phyloP scores from a whole-genome alignment of 129 eudicot genomes.

The Saussurea involucrata region DNA sequence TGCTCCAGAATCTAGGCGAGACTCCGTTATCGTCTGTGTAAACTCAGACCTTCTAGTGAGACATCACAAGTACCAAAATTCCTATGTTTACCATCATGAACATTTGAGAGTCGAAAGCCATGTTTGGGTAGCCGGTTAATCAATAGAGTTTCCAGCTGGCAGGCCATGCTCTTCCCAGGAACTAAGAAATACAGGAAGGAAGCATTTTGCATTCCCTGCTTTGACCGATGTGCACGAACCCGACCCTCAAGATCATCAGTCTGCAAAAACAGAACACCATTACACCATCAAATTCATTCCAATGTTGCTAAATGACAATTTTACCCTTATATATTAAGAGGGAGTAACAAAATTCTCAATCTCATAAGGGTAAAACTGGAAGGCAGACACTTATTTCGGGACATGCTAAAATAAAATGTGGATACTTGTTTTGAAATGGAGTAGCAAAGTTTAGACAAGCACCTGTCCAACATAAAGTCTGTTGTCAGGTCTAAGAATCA shows the following conservation, averaged over 20 bases:
- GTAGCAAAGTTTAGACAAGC: background rate
- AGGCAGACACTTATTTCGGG: background rate
- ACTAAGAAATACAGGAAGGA: slow-evolving; percentile 54
- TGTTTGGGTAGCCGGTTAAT: slow-evolving; percentile 59
- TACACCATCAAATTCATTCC: background rate
- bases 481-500: slow-evolving; percentile 73
- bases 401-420: no score
- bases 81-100: slow-evolving; percentile 72
- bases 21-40: slow-evolving; percentile 29
- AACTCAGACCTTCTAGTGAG: slow-evolving; percentile 31
- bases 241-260: slow-evolving; percentile 76
- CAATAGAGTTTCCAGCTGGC: slow-evolving; percentile 66
- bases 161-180: slow-evolving; percentile 65
- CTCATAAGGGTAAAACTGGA: background rate
- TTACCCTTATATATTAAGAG: background rate
- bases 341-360: background rate
- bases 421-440: background rate
- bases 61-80: slow-evolving; percentile 52
- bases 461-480: slow-evolving; percentile 67
- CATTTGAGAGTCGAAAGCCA: slow-evolving; percentile 54
- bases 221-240: slow-evolving; percentile 50
- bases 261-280: slow-evolving; percentile 25
- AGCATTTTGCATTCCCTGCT: slow-evolving; percentile 65
- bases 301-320: background rate
- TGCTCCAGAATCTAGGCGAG: background rate